Evolutionary conservation across 2,329 filamentous ascomycete genomes (phyloP).

Genomic region (Tympanopsis confertula): DNA sequence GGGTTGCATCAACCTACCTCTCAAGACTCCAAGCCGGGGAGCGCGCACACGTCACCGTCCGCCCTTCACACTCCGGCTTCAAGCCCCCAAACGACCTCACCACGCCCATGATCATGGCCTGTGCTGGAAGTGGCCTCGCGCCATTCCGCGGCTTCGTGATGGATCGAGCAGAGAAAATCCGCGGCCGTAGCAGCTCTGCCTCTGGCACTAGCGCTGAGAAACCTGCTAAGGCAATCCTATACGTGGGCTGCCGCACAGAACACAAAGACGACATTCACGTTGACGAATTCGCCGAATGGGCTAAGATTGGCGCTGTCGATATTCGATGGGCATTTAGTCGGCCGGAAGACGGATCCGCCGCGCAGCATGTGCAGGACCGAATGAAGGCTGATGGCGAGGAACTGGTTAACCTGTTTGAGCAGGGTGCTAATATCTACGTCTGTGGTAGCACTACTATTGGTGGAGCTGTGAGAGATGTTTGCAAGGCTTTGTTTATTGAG

Average conservation of each 20-base stretch:
- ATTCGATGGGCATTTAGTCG: constrained; percentile 35
- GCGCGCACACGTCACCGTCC: background rate
- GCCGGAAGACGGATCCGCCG: constrained; percentile 17
- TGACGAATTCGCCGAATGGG: constrained; percentile 26
- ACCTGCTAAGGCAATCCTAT: constrained; percentile 31
- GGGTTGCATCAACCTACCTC: constrained; percentile 35
- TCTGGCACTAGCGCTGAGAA: constrained; percentile 8
- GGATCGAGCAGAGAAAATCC: constrained; percentile 28
- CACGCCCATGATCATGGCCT: constrained; percentile 16
- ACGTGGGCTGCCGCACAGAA: constrained; percentile 31
- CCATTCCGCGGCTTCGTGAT: constrained; percentile 36
- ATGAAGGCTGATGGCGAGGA: constrained; percentile 32
- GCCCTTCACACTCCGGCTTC: constrained; percentile 6
- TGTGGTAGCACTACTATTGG: constrained; percentile 35
- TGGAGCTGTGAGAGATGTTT: constrained; percentile 22
- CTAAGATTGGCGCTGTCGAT: constrained; percentile 33
- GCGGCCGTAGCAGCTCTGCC: constrained; percentile 11
- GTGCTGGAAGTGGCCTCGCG: constrained; percentile 25
- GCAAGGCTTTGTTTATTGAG: constrained; percentile 24
- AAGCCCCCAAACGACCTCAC: constrained; percentile 13
- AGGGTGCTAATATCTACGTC: constrained; percentile 37
- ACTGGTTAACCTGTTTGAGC: constrained; percentile 28
- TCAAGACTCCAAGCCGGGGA: constrained; percentile 12
- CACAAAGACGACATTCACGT: constrained; percentile 29
- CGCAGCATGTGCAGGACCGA: constrained; percentile 38